Evolutionary conservation across 2,329 filamentous ascomycete species (phyloP), one percentile per base, ranked within the genome.

Genomic region (Mollisia scopiformis): DNA sequence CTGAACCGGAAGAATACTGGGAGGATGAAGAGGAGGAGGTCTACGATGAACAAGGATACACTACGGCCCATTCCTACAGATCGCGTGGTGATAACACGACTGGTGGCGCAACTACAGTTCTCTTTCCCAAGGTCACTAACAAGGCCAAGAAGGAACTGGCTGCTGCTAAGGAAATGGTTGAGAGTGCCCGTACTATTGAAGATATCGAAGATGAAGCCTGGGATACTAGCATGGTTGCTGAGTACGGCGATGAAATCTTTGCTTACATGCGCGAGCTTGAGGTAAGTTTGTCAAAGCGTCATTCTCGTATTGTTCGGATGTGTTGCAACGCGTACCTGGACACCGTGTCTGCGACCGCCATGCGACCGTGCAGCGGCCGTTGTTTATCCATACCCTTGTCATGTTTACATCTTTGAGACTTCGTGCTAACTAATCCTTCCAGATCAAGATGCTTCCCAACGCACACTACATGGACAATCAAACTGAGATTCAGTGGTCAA

Each of bases 401-500:
- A 43, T 62, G 62, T 63, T 63, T 68, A 66, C 57, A 27, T 64
- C 39, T 60, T 62, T 47, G 47, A 46, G 54, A 41, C 53, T 14
- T 28, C 55, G 3, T 66, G 60, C 69, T 73, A 51, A 74, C 72
- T 69, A 58, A 71, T 58, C 25, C 46, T 56, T 58, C 33, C 73
- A 92, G 91, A 85, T 82, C 74, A 88, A 82, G 68, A 90, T 97
- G 86, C 82, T 93, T 41, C 95, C 95, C 1, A 93, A 95, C 71
- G 83, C 92, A 3, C 87, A 95, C 74, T 99, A 99, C 81, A 99
- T 99, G 94, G 92, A 97, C 64, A 88, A 90, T 67, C 95, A 99
- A 75, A 88, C 90, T n/a, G 94, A 98, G 76, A 96, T 99, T 59
- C 92, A 97, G 74, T 99, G 95, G 95, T 97, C 93, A 2, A 99